These are phyloP conservation scores for Zasmidium cellare DNA, from an alignment of 2,329 filamentous ascomycete genomes.

Conservation along the genomic window DNA sequence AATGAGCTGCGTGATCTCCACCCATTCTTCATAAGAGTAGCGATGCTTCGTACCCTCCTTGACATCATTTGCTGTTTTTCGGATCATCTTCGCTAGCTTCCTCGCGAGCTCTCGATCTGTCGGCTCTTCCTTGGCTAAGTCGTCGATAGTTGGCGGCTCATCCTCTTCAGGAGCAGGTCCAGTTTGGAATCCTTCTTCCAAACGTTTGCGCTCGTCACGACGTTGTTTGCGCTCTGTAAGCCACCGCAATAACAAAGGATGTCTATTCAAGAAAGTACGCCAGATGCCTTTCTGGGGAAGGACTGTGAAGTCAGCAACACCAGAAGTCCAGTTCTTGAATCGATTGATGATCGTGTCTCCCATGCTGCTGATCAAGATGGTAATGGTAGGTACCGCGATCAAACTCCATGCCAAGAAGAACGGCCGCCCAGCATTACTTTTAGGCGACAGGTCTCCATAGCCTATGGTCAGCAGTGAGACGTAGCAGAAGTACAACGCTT, in stretches of 20 bases:
- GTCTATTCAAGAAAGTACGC: conserved; percentile 49
- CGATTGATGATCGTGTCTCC: conserved; percentile 75
- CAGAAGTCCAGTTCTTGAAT: conserved; percentile 63
- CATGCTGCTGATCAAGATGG: conserved; percentile 79
- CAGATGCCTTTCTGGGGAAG: conserved; percentile 62
- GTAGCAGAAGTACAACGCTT: conserved; percentile 83
- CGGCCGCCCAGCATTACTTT: conserved; percentile 74
- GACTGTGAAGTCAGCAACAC: conserved; percentile 65
- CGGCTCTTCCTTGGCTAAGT: conserved; percentile 49
- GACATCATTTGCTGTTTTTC: conserved; percentile 64
- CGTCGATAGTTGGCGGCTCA: conserved; percentile 39
- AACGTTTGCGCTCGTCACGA: conserved; percentile 35
- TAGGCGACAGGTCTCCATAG: conserved; percentile 76
- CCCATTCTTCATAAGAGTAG: conserved; percentile 85
- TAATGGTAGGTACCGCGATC: conserved; percentile 83
- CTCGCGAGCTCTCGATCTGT: conserved; percentile 60
- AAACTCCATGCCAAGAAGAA: conserved; percentile 96
- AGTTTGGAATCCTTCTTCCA: conserved; percentile 50
- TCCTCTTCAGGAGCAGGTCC: conserved; percentile 35
- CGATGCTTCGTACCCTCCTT: conserved; percentile 58
- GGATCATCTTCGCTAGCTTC: conserved; percentile 69
- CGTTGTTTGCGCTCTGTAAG: conserved; percentile 37
- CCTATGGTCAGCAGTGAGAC: conserved; percentile 81
- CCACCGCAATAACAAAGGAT: conserved; percentile 46
- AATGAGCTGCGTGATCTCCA: conserved; percentile 76